Percentiles rank a stretch among this genome's conserved stretches.
phyloP scores from a whole-genome alignment of 257 asterid genomes.

The Jaltomata sinuosa region DNA sequence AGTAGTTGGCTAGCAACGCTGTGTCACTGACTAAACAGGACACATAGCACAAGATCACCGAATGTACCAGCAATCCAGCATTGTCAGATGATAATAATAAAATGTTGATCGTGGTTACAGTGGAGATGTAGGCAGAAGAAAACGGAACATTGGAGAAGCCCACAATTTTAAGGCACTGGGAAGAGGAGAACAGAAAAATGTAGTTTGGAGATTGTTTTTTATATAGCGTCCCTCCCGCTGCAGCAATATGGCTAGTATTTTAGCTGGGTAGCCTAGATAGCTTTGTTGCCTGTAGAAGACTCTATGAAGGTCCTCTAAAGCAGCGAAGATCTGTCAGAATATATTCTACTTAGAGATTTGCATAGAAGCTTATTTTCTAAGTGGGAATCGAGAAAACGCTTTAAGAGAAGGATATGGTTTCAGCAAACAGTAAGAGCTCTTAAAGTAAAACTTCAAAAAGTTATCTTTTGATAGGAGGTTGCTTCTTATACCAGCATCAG shows the following conservation, averaged over 20 bases:
- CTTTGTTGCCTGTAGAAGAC: not conserved
- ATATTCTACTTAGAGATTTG: not conserved
- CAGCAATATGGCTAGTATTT: not conserved
- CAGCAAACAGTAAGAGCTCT: not conserved
- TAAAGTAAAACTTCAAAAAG: not conserved
- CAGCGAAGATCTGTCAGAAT: not conserved
- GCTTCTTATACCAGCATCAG: not conserved
- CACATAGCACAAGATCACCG: not conserved
- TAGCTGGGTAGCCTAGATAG: not conserved
- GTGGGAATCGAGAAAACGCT: not conserved
- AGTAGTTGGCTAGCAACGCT: not conserved
- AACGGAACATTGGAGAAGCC: not conserved
- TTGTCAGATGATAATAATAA: not conserved
- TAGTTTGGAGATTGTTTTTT: not conserved
- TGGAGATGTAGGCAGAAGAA: not conserved
- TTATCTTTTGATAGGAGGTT: not conserved
- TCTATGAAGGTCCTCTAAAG: not conserved
- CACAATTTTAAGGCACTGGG: not conserved
- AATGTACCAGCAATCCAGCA: not conserved
- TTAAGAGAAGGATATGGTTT: not conserved
- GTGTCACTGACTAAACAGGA: not conserved
- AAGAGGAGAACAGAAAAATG: not conserved
- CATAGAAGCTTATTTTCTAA: not conserved
- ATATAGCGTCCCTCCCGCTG: not conserved
- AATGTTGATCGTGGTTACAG: not conserved